Evolutionary conservation across 305 asterid species (phyloP).

Genomic region (Striga hermonthica): DNA sequence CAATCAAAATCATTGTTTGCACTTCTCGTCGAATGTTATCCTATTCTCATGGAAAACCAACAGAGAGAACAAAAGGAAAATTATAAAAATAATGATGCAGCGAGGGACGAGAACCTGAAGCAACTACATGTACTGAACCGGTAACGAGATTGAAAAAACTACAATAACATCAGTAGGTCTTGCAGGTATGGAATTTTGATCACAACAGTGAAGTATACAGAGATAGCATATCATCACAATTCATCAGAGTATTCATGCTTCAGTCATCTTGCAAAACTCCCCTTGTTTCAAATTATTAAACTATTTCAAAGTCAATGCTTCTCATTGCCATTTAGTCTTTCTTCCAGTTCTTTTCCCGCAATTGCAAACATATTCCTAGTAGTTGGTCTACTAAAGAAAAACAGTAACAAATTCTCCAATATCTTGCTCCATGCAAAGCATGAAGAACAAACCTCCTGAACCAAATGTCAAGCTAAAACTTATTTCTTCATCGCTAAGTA

Average conservation of each 20-base stretch:
- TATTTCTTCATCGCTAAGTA: slow-evolving; percentile 3
- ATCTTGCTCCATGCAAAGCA: slow-evolving; percentile 16
- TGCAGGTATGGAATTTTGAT: slow-evolving; percentile 13
- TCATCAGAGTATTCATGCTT: background rate
- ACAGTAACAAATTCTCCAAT: background rate
- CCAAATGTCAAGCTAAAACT: slow-evolving; percentile 14
- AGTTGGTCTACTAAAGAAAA: slow-evolving; percentile 6
- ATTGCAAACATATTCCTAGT: slow-evolving; percentile 17
- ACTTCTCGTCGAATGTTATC: slow-evolving; percentile 93
- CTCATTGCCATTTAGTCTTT: slow-evolving; percentile 12
- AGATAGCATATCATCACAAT: slow-evolving; percentile 16
- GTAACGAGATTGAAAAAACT: slow-evolving; percentile 25
- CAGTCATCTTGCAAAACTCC: slow-evolving; percentile 1
- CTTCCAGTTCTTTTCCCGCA: slow-evolving; percentile 11
- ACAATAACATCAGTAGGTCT: slow-evolving; percentile 20
- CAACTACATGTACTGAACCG: slow-evolving; percentile 21
- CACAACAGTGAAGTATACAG: slow-evolving; percentile 4
- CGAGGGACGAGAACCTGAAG: slow-evolving; percentile 18
- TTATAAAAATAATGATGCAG: background rate
- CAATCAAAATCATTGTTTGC: slow-evolving; percentile 83
- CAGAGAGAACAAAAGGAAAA: slow-evolving; percentile 24
- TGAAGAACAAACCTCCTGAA: slow-evolving; percentile 3
- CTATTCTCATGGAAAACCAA: slow-evolving; percentile 42
- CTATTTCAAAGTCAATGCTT: background rate
- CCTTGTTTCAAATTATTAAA: background rate